phyloP scores from a whole-genome alignment of 306 rosid genomes.

The Lagenaria siceraria region DNA sequence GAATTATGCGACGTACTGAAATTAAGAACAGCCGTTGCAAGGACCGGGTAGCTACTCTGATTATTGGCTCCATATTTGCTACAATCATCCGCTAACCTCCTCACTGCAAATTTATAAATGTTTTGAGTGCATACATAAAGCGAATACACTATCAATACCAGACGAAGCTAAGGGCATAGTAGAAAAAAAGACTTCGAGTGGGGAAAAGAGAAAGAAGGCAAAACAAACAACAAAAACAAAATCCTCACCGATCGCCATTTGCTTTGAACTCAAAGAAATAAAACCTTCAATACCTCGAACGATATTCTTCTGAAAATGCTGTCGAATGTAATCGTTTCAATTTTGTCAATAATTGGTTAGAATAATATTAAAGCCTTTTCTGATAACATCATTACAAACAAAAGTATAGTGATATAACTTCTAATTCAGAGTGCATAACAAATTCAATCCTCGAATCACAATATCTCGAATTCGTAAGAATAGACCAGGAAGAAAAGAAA shows the following conservation, averaged over 20 bases:
- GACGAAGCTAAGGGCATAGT: background rate
- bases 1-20: constrained; percentile 45
- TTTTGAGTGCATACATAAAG: constrained; percentile 14
- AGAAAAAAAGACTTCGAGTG: background rate
- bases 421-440: background rate
- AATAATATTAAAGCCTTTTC: background rate
- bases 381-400: background rate
- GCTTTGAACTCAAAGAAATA: constrained; percentile 58
- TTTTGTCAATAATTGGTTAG: constrained; percentile 5
- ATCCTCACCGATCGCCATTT: constrained; percentile 64
- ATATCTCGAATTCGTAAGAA: background rate
- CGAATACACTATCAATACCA: background rate
- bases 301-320: constrained; percentile 81
- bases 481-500: background rate
- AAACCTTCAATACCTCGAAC: constrained; percentile 73
- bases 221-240: constrained; percentile 12
- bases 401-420: background rate
- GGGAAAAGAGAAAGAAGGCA: background rate
- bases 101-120: constrained; percentile 29
- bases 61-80: constrained; percentile 61
- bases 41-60: constrained; percentile 28
- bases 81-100: constrained; percentile 66
- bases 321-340: constrained; percentile 9
- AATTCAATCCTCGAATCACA: background rate
- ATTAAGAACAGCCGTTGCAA: constrained; percentile 45